These are phyloP conservation scores for Malus asiatica DNA, from an alignment of 306 rosid species.

Conservation along the genomic window DNA sequence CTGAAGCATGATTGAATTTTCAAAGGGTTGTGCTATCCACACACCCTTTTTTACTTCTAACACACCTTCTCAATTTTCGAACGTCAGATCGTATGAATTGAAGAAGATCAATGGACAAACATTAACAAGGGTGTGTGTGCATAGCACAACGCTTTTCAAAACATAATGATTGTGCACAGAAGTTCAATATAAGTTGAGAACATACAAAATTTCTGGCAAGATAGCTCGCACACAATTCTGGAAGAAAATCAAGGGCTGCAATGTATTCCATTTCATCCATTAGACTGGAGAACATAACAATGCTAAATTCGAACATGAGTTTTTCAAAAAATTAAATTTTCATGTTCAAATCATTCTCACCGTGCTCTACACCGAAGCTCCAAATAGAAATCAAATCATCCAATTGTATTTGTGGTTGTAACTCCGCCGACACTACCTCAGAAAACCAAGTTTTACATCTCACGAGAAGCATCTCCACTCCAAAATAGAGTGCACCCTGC, in stretches of 20 bases:
- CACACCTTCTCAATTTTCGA: too few species aligned
- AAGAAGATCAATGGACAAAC: too few species aligned
- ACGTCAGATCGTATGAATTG: too few species aligned
- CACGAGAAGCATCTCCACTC: conserved; percentile 55
- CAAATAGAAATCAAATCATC: conserved; percentile 59
- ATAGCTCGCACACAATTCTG: conserved; percentile 46
- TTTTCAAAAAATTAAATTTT: neutral
- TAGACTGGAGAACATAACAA: conserved; percentile 21
- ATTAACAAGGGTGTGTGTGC: too few species aligned
- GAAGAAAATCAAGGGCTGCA: conserved; percentile 54
- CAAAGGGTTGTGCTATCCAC: too few species aligned
- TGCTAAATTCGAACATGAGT: neutral
- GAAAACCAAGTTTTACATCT: conserved; percentile 63
- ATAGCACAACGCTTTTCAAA: neutral
- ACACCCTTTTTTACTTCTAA: too few species aligned
- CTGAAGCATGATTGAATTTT: neutral
- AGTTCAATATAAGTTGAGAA: conserved; percentile 19
- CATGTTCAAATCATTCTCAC: conserved; percentile 22
- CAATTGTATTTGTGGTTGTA: conserved; percentile 29
- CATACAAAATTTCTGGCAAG: conserved; percentile 84
- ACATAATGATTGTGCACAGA: neutral
- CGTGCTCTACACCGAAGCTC: conserved; percentile 52
- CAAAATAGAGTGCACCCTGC: conserved; percentile 81
- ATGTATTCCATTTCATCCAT: conserved; percentile 14
- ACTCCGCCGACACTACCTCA: conserved; percentile 31